Base-by-base conservation (phyloP, 2,329 filamentous ascomycete species). In the Aspergillus sergii region DNA sequence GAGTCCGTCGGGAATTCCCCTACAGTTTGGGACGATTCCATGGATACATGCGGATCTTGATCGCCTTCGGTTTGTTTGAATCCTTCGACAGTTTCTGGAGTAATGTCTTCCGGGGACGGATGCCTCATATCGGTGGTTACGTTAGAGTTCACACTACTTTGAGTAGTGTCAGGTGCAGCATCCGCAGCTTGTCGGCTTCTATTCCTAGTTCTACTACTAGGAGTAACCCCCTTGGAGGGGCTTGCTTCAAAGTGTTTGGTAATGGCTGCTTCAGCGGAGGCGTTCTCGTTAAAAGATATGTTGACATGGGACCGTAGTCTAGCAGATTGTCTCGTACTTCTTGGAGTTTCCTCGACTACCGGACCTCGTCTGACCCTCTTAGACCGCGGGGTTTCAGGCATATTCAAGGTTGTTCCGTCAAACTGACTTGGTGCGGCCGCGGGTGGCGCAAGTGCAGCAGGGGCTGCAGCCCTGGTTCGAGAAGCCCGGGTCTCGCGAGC, bases 301-400 rank as follows among this genome's bases (percentile, higher is more conserved):
- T 69, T 64, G 26, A 60, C 63, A 43, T 69, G 68, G 7, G 70
- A 66, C 62, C 71, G 75, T 16, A 76, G 64, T 61, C 76, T 72
- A 36, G 75, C 71, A 16, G 77, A 79, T 63, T 74, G 72, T 50
- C 77, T 72, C 23, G 75, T 76, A 30, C 75, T 73, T 48, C 72
- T 67, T 16, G 72, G 74, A 4, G 72, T 73, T 63, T 78, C 76
- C 50, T 75, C 71, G 21, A 69, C 70, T 36, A 71, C 59, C 58
- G 70, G 57, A 10, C 66, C 66, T 19, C 75, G 71, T 64, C 73
- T 75, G n/a, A 72, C 68, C 54, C 76, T 76, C 51, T 75, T 76
- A 30, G 65, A 53, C 50, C 72, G 73, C 32, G 76, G 76, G 10
- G 74, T 75, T 60, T 75, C 72, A 43, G 72, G 71, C 23, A 62